A percentile compares a stretch with the other conserved stretches of the same genome.
phyloP scores from a whole-genome alignment of 176 grass and related monocot genomes.

The Zoysia pacifica region DNA sequence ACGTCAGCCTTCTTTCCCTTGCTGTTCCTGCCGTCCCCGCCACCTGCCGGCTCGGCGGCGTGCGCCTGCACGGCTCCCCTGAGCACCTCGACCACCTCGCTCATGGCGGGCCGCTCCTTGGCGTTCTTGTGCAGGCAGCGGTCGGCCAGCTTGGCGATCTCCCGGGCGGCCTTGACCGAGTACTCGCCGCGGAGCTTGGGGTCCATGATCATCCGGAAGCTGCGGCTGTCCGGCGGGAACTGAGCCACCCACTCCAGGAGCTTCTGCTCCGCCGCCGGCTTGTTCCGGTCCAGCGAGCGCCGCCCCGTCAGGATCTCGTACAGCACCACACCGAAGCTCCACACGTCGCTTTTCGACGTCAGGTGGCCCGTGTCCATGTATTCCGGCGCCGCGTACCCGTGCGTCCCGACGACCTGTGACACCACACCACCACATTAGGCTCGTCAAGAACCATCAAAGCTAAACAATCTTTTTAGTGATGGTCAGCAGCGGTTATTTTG shows the following conservation, averaged over 20 bases:
- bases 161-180: conserved; percentile 62
- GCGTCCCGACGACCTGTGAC: conserved; percentile 78
- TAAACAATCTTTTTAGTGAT: background rate
- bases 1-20: conserved; percentile 26
- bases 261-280: conserved; percentile 70
- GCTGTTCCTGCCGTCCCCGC: background rate
- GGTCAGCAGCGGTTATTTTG: conserved; percentile 11
- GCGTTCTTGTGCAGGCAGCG: conserved; percentile 71
- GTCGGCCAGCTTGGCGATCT: conserved; percentile 84
- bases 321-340: conserved; percentile 91
- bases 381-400: conserved; percentile 93
- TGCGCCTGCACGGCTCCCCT: conserved; percentile 53
- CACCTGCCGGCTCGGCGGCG: conserved; percentile 3
- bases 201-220: conserved; percentile 93
- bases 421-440: conserved; percentile 2
- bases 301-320: conserved; percentile 89
- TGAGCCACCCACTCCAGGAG: conserved; percentile 84
- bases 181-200: conserved; percentile 68
- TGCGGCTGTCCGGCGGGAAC: conserved; percentile 68
- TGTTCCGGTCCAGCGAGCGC: conserved; percentile 71
- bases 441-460: background rate
- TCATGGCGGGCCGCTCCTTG: conserved; percentile 81
- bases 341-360: conserved; percentile 87
- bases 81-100: conserved; percentile 65
- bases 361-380: conserved; percentile 88